Evolutionary conservation across 805 yeast genomes (phyloP).

Genomic region (Metschnikowia amazonensis): DNA sequence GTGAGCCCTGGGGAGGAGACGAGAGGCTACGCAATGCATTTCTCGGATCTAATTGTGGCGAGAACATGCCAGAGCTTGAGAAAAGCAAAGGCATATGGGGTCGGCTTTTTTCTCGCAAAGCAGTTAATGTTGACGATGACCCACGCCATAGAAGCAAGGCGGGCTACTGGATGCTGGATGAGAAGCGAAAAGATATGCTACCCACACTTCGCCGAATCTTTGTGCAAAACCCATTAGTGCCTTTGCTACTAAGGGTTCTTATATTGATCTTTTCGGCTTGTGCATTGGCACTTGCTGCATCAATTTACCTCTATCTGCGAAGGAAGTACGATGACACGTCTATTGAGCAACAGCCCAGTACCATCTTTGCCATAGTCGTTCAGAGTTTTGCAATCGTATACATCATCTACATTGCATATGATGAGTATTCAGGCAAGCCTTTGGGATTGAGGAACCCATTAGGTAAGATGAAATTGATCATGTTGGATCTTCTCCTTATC

Average conservation of each 20-base stretch:
- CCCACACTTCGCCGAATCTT: slow-evolving; percentile 59
- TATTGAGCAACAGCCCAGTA: slow-evolving; percentile 76
- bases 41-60: slow-evolving; percentile 37
- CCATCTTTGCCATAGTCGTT: slow-evolving; percentile 88
- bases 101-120: slow-evolving; percentile 10
- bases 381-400: slow-evolving; percentile 76
- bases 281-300: slow-evolving; percentile 69
- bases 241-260: slow-evolving; percentile 61
- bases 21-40: slow-evolving; percentile 55
- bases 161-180: slow-evolving; percentile 65
- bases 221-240: slow-evolving; percentile 75
- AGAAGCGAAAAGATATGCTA: slow-evolving; percentile 57
- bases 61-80: slow-evolving; percentile 25
- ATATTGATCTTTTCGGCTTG: slow-evolving; percentile 51
- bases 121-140: slow-evolving; percentile 14
- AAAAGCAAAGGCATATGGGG: slow-evolving; percentile 16
- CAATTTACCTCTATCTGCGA: slow-evolving; percentile 46
- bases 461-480: slow-evolving; percentile 74
- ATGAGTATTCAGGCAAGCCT: slow-evolving; percentile 90
- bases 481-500: slow-evolving; percentile 81
- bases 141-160: slow-evolving; percentile 49
- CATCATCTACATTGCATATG: slow-evolving; percentile 76
- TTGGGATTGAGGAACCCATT: slow-evolving; percentile 82
- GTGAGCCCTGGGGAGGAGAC: slow-evolving; percentile 67
- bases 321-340: slow-evolving; percentile 30